These are phyloP conservation scores for Hericium coralloides DNA, from an alignment of 768 basidiomycete species.

Conservation along the genomic window DNA sequence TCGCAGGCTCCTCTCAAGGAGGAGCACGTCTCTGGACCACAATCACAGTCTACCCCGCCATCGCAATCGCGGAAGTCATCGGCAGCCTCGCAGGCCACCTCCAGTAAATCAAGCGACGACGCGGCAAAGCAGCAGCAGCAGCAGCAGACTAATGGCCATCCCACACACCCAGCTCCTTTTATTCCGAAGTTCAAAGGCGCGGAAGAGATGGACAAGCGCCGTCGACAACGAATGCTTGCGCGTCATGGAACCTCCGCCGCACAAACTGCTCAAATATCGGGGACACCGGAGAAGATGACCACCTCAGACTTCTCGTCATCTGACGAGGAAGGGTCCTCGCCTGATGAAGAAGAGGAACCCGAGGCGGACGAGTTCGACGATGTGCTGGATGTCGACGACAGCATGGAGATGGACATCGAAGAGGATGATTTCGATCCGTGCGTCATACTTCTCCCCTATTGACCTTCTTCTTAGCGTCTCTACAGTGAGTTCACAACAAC, in stretches of 20 bases:
- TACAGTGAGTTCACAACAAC: conserved; percentile 62
- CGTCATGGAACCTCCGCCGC: conserved; percentile 32
- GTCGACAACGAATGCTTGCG: conserved; percentile 58
- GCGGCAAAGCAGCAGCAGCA: conserved; percentile 4
- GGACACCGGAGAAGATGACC: conserved; percentile 25
- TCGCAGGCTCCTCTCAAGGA: not conserved
- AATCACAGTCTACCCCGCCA: not conserved
- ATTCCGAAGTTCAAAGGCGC: conserved; percentile 75
- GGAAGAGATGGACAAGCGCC: conserved; percentile 77
- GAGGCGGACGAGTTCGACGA: conserved; percentile 44
- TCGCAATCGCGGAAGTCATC: not conserved
- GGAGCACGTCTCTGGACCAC: not conserved
- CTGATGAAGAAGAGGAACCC: conserved; percentile 33
- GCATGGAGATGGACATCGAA: conserved; percentile 44
- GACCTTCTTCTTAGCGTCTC: not conserved
- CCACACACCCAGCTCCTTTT: conserved; percentile 42
- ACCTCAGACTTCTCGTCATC: conserved; percentile 44
- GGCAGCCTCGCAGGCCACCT: not conserved
- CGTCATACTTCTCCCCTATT: conserved; percentile 18
- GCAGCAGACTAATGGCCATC: not conserved
- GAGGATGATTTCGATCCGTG: conserved; percentile 78
- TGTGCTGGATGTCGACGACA: conserved; percentile 37
- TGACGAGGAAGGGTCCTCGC: conserved; percentile 37
- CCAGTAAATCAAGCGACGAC: conserved; percentile 7
- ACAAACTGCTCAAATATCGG: conserved; percentile 19